Evolutionary conservation across 805 yeast species (phyloP).

Genomic region (Candida oleophila): DNA sequence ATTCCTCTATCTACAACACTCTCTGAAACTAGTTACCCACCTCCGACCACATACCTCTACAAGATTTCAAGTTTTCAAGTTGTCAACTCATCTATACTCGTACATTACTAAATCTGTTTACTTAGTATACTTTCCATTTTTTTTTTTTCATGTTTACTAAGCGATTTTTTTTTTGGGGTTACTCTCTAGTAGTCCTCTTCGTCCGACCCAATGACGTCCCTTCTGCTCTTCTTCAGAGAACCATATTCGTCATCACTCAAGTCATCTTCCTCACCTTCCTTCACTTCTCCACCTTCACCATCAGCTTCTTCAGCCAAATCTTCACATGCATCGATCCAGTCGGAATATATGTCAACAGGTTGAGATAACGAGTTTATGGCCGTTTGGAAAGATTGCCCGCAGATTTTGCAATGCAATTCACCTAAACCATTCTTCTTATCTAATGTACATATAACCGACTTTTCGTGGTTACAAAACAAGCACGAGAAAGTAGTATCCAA

Average conservation of each 20-base stretch:
- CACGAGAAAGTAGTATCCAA: conserved; percentile 85
- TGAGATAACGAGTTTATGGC: conserved; percentile 80
- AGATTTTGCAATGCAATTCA: conserved; percentile 80
- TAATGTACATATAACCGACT: conserved; percentile 81
- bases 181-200: conserved; percentile 23
- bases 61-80: too few relatives aligned
- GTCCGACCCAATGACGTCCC: conserved; percentile 24
- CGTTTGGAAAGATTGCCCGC: conserved; percentile 92
- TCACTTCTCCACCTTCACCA: conserved; percentile 20
- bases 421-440: conserved; percentile 89
- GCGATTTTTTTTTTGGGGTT: too few relatives aligned
- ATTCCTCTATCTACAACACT: too few relatives aligned
- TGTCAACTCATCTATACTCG: not conserved
- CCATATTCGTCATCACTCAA: conserved; percentile 35
- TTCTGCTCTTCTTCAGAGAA: conserved; percentile 17
- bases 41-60: too few relatives aligned
- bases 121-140: not conserved
- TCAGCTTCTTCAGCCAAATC: conserved; percentile 72
- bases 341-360: conserved; percentile 93
- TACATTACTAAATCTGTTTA: not conserved
- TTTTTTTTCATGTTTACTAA: too few relatives aligned
- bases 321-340: conserved; percentile 97
- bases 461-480: conserved; percentile 93
- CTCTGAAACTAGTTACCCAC: too few relatives aligned
- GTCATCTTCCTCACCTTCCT: conserved; percentile 25